These are phyloP conservation scores for Barnettozyma californica DNA, from an alignment of 805 yeast species.

Conservation along the genomic window DNA sequence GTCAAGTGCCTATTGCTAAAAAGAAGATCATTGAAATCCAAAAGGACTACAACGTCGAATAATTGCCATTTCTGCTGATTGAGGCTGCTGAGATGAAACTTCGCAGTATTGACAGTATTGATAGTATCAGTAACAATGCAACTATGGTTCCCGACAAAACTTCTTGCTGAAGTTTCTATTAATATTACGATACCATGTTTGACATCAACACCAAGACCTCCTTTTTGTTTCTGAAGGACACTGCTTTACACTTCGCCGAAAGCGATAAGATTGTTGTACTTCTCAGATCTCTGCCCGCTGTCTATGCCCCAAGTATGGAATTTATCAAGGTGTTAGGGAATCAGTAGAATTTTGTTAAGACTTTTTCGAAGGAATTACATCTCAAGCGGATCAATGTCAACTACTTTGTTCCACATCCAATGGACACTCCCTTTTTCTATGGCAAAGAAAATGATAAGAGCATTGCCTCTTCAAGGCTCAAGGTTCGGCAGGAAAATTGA, in stretches of 20 bases:
- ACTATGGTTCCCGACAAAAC: conserved; percentile 65
- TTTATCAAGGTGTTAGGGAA: conserved; percentile 54
- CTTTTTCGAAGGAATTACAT: conserved; percentile 50
- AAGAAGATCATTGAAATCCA: conserved; percentile 33
- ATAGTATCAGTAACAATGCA: conserved; percentile 62
- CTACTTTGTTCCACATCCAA: conserved; percentile 61
- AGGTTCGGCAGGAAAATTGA: conserved; percentile 44
- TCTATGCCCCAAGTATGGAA: conserved; percentile 49
- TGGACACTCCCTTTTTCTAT: conserved; percentile 63
- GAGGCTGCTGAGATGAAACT: conserved; percentile 37
- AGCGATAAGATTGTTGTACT: conserved; percentile 51
- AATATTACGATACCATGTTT: conserved; percentile 53
- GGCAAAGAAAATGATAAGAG: conserved; percentile 51
- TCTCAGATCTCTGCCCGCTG: conserved; percentile 63
- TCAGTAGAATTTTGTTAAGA: conserved; percentile 50
- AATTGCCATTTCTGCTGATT: conserved; percentile 37
- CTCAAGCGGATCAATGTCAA: conserved; percentile 44
- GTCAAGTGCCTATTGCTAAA: conserved; percentile 33
- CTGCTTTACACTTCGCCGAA: conserved; percentile 44
- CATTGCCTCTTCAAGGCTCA: conserved; percentile 52
- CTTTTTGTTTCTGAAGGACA: conserved; percentile 54
- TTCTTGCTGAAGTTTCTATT: conserved; percentile 44
- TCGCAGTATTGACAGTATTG: conserved; percentile 48
- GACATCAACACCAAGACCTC: conserved; percentile 53
- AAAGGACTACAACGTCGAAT: conserved; percentile 33